Conservation (phyloP, 164 flowering plant species). For the Cinnamomum chago region DNA sequence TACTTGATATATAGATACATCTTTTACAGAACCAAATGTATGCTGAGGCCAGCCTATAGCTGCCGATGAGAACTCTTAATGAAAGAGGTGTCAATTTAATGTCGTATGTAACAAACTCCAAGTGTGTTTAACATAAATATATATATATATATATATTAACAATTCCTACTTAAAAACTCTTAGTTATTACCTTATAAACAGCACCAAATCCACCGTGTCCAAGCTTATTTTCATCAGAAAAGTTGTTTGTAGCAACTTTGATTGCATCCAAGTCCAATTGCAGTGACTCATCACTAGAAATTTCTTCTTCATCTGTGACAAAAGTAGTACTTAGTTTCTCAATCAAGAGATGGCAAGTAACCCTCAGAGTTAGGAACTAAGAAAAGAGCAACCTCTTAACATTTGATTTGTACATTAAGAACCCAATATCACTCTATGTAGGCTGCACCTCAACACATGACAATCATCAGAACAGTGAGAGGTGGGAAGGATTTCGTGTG, state of each 20-base stretch:
- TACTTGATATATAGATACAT: background rate
- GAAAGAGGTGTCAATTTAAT: background rate
- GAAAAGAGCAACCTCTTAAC: too few species aligned
- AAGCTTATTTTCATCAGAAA: conserved; percentile 9
- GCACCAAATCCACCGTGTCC: conserved; percentile 12
- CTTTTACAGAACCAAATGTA: background rate
- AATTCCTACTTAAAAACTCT: background rate
- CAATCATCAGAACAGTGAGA: too few species aligned
- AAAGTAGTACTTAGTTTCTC: too few species aligned
- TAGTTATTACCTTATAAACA: conserved; percentile 7
- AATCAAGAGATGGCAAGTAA: too few species aligned
- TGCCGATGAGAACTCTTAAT: too few species aligned
- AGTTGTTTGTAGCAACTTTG: conserved; percentile 1
- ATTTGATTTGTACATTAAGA: too few species aligned
- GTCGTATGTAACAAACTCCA: background rate
- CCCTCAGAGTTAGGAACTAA: too few species aligned
- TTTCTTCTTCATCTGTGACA: background rate
- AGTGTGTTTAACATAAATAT: background rate
- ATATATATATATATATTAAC: background rate
- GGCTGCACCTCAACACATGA: too few species aligned
- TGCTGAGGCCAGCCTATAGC: background rate
- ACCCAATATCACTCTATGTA: too few species aligned
- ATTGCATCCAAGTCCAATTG: background rate
- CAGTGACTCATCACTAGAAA: background rate
- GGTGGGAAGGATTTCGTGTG: too few species aligned